These are phyloP conservation scores for Penicillium silybi DNA, from an alignment of 495 filamentous ascomycete genomes.

Conservation along the genomic window DNA sequence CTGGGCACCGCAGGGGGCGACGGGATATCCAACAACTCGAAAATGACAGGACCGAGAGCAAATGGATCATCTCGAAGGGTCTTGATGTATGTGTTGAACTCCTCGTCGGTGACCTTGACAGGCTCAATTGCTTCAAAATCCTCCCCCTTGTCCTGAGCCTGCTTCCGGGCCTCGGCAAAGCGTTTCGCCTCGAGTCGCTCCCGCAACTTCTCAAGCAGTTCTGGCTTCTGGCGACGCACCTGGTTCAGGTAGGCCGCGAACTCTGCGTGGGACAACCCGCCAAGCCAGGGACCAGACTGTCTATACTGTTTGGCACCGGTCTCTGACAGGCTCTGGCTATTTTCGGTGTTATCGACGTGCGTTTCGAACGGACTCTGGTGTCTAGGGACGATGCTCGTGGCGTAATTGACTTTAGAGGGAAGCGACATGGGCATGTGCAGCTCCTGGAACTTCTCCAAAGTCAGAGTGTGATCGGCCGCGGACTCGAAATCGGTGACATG, in stretches of 20 bases:
- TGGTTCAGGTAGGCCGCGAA: conserved; percentile 65
- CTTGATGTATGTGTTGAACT: conserved; percentile 58
- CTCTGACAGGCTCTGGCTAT: conserved; percentile 26
- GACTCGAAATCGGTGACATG: conserved; percentile 89
- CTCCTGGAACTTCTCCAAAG: conserved; percentile 84
- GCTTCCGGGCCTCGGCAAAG: conserved; percentile 35
- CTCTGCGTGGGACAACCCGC: conserved; percentile 65
- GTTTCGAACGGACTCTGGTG: conserved; percentile 51
- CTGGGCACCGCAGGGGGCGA: conserved; percentile 37
- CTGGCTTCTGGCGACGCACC: conserved; percentile 54
- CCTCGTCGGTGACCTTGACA: conserved; percentile 53
- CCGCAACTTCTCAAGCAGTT: conserved; percentile 61
- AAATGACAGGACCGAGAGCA: conserved; percentile 41
- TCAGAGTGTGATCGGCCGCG: conserved; percentile 75
- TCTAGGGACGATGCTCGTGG: conserved; percentile 27
- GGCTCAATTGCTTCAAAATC: conserved; percentile 26
- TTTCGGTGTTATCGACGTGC: conserved; percentile 45
- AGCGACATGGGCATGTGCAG: conserved; percentile 62
- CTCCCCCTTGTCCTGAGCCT: conserved; percentile 48
- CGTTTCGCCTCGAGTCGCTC: conserved; percentile 38
- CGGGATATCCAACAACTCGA: conserved; percentile 48
- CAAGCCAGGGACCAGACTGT: conserved; percentile 73
- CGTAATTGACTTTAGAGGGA: conserved; percentile 29
- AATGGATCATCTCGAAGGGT: conserved; percentile 52
- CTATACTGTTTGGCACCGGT: conserved; percentile 36